Percentiles rank a stretch among this genome's conserved stretches.
phyloP scores from a whole-genome alignment of 371 early-diverging fungal genomes.

The Circinella minor region DNA sequence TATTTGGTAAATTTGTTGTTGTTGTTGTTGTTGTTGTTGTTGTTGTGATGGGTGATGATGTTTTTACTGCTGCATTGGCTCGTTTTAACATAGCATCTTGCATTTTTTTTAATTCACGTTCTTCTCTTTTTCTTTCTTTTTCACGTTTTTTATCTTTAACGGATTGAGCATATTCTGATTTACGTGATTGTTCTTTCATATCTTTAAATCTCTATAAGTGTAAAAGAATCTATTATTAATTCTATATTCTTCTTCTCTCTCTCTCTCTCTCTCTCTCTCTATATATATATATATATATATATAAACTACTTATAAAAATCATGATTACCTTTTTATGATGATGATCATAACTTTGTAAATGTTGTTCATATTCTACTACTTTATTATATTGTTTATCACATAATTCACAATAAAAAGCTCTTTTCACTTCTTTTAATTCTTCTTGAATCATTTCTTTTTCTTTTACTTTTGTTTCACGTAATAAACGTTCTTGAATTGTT shows the following conservation, averaged over 20 bases:
- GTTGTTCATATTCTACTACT: slow-evolving; percentile 76
- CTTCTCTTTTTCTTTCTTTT: slow-evolving; percentile 71
- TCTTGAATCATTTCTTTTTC: slow-evolving; percentile 54
- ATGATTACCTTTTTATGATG: slow-evolving; percentile 77
- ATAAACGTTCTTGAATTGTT: slow-evolving; percentile 53
- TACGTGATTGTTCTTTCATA: slow-evolving; percentile 68
- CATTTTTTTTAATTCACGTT: slow-evolving; percentile 67
- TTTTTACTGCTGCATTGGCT: slow-evolving; percentile 22
- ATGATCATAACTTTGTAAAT: slow-evolving; percentile 81
- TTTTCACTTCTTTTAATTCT: slow-evolving; percentile 67
- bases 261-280: too few relatives aligned
- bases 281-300: too few relatives aligned
- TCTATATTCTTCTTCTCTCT: too few relatives aligned
- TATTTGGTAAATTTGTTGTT: slow-evolving; percentile 11
- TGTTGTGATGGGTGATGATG: neutral
- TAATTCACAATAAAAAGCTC: slow-evolving; percentile 77
- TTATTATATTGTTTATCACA: slow-evolving; percentile 84
- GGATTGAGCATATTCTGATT: slow-evolving; percentile 38
- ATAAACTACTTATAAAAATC: too few relatives aligned
- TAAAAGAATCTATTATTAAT: neutral
- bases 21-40: neutral
- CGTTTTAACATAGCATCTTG: slow-evolving; percentile 69
- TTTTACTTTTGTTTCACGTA: slow-evolving; percentile 53
- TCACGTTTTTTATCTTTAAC: slow-evolving; percentile 60
- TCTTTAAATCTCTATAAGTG: slow-evolving; percentile 71